These are phyloP conservation scores for Nicotiana knightiana DNA, from an alignment of 257 asterid species.

Conservation along the genomic window DNA sequence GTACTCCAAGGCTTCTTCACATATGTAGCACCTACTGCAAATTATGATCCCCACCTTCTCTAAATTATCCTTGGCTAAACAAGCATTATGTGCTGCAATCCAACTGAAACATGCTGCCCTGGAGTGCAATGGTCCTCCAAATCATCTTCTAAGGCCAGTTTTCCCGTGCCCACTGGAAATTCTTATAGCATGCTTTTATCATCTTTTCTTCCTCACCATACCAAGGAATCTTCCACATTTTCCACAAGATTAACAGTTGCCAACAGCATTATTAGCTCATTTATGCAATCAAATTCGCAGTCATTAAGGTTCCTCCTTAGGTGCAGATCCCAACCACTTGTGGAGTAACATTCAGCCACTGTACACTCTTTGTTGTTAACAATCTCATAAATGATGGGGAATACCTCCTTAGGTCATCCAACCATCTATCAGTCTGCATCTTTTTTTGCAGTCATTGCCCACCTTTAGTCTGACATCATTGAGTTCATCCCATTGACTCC, in stretches of 20 bases:
- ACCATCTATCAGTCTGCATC: neutral
- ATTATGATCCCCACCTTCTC: neutral
- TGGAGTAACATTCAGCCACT: neutral
- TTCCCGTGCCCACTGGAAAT: neutral
- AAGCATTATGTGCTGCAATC: neutral
- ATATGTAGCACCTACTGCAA: neutral
- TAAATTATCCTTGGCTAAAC: neutral
- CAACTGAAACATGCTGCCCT: neutral
- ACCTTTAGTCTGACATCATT: neutral
- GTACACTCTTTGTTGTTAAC: conserved; percentile 4
- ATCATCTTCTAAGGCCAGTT: neutral
- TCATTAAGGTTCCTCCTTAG: no score
- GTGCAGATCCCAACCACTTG: no score
- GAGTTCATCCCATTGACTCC: neutral
- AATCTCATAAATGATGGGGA: neutral
- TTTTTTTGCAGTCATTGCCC: neutral
- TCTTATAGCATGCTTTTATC: neutral
- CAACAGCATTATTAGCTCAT: no score
- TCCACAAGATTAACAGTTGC: neutral
- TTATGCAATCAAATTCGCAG: no score
- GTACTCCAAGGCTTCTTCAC: neutral
- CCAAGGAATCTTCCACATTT: neutral
- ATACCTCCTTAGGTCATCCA: neutral
- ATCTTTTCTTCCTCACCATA: conserved; percentile 2
- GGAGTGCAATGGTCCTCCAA: neutral